These are phyloP conservation scores for Trichoderma sp. DNA, from an alignment of 2,329 filamentous ascomycete genomes.

Conservation along the genomic window DNA sequence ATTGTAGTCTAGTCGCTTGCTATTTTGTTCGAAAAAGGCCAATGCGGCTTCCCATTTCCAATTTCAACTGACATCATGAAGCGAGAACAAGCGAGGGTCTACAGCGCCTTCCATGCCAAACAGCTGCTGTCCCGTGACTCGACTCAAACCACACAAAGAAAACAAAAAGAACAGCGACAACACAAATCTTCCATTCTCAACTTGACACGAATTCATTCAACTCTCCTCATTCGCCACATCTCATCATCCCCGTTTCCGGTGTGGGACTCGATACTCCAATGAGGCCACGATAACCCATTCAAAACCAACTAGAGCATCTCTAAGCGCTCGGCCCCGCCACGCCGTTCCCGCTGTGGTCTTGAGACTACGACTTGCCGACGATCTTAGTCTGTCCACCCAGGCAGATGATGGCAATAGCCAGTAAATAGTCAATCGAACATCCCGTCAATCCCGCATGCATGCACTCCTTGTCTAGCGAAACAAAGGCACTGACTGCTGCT, in stretches of 20 bases:
- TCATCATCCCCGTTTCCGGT: not conserved
- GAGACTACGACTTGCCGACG: not conserved
- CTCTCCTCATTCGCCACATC: not conserved
- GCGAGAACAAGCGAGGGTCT: not conserved
- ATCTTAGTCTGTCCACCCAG: slow-evolving; percentile 4
- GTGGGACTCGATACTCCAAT: not conserved
- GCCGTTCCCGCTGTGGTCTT: not conserved
- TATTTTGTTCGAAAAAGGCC: not conserved
- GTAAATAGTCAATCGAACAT: not conserved
- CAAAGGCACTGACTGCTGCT: not conserved
- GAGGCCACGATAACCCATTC: not conserved
- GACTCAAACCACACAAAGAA: not conserved
- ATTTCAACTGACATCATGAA: not conserved
- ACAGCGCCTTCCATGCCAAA: not conserved
- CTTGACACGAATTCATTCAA: not conserved
- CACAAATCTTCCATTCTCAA: not conserved
- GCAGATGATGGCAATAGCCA: not conserved
- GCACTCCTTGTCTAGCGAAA: not conserved
- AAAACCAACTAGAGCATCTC: not conserved
- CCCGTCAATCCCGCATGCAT: not conserved
- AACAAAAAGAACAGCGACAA: not conserved
- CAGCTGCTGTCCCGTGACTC: not conserved
- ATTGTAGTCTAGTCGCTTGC: not conserved
- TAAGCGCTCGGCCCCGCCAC: slow-evolving; percentile 1
- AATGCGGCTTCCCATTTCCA: not conserved